A percentile compares a stretch with the other conserved stretches of the same genome.
Conservation (phyloP, 305 asterid species). For the Fraxinus xanthoxyloides region DNA sequence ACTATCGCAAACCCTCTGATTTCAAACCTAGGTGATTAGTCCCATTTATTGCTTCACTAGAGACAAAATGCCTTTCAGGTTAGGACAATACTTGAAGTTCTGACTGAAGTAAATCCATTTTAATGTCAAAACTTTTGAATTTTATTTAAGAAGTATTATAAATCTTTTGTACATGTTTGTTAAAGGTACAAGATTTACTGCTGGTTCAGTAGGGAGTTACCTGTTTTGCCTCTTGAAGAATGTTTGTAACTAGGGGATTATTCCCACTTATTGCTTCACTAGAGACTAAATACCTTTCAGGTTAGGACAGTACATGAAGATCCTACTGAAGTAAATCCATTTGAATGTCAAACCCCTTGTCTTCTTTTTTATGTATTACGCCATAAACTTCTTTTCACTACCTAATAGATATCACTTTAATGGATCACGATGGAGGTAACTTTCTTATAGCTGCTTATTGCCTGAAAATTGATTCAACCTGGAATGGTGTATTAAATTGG, state of each 20-base stretch:
- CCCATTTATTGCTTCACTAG: not conserved
- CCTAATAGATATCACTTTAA: not conserved
- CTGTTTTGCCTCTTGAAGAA: not conserved
- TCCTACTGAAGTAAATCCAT: not conserved
- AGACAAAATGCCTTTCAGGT: not conserved
- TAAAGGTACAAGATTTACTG: not conserved
- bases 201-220: not conserved
- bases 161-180: not conserved
- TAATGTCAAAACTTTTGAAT: not conserved
- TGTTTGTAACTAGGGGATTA: not conserved
- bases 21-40: not conserved
- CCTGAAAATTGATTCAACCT: not conserved
- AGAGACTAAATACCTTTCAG: not conserved
- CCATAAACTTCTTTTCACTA: not conserved
- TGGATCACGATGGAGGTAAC: not conserved
- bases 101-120: not conserved
- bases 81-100: not conserved
- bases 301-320: not conserved
- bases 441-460: not conserved
- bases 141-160: not conserved
- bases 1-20: not conserved
- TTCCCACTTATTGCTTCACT: not conserved
- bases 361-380: not conserved
- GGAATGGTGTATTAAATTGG: not conserved
- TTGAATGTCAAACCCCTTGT: not conserved